Percentiles rank a stretch among this genome's conserved stretches.
Conservation (phyloP, 176 grass and related monocot genomes). For the Alopecurus myosuroides region DNA sequence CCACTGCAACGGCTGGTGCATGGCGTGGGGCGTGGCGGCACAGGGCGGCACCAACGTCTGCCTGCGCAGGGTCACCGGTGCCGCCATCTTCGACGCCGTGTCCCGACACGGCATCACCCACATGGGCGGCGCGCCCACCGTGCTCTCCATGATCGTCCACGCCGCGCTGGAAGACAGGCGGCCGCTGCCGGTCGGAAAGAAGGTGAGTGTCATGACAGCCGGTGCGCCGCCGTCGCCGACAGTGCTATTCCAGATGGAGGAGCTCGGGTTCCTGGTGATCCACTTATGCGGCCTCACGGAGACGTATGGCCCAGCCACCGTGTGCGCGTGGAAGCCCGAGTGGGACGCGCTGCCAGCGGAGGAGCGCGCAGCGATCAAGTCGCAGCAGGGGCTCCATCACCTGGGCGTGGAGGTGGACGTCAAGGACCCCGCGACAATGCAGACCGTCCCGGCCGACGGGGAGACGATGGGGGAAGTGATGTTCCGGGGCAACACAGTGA, state of each 20-base stretch:
- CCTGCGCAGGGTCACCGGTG: slow-evolving; percentile 45
- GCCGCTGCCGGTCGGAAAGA: neutral
- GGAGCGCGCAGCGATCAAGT: slow-evolving; percentile 65
- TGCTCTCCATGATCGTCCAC: slow-evolving; percentile 74
- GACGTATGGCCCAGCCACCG: slow-evolving; percentile 67
- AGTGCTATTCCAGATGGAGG: slow-evolving; percentile 67
- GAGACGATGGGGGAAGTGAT: slow-evolving; percentile 80
- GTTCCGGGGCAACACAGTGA: slow-evolving; percentile 85
- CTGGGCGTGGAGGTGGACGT: slow-evolving; percentile 69
- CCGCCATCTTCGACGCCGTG: slow-evolving; percentile 49
- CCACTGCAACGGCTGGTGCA: slow-evolving; percentile 90
- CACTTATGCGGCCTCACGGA: slow-evolving; percentile 89
- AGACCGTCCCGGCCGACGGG: slow-evolving; percentile 56
- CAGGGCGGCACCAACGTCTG: slow-evolving; percentile 73
- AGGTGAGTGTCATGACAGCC: slow-evolving; percentile 49
- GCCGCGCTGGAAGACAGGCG: slow-evolving; percentile 28
- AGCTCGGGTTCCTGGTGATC: slow-evolving; percentile 53
- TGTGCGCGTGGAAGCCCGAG: slow-evolving; percentile 72
- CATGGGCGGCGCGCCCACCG: slow-evolving; percentile 71
- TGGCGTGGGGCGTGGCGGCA: slow-evolving; percentile 63
- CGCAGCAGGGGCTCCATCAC: slow-evolving; percentile 73
- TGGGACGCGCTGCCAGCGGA: slow-evolving; percentile 61
- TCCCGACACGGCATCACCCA: slow-evolving; percentile 39
- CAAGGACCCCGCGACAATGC: slow-evolving; percentile 71
- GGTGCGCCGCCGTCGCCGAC: slow-evolving; percentile 58